Evolutionary conservation across 208 protist species (phyloP), one percentile per base, ranked within the genome.

Genomic region (Porcisia hertigi): DNA sequence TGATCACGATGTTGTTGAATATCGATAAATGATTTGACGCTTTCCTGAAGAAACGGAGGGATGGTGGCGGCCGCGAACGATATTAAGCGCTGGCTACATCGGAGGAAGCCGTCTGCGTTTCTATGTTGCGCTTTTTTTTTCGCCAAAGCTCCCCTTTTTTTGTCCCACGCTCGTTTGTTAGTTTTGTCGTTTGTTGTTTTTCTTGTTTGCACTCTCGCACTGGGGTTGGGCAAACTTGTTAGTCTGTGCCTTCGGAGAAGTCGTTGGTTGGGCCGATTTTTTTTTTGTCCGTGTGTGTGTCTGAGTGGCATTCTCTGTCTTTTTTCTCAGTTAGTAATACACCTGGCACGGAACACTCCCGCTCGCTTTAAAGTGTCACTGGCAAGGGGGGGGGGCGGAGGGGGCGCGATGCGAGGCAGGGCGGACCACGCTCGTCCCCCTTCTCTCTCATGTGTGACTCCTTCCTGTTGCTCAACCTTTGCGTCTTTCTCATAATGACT

Each of bases 1-100:
- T 93, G 62, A 95, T 95, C 39, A 92, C 88, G 25, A 86, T 88
- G 49, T 52, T 91, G 63, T 66, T 93, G 60, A 71, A 65, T 7
- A 63, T 82, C 1, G 62, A 78, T 18, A 69, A 53, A 41, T 78
- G 18, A 74, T 25, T 11, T 45, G 69, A 43, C 14, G 45, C 16
- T 11, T 25, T 47, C 65, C 34, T 49, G 39, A 47, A 49, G 12
- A 67, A 67, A 18, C 20, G 62, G 20, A 49, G 36, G 41, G 62
- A 30, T 30, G 47, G 62, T 45, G 47, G 41, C 34, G 23, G 8
- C 23, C 16, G 41, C 41, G 23, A 4, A 16, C 23, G 9, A 67
- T 52, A 49, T 16, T 18, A n/a, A 20, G 62, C 41, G 6, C 45
- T 23, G 18, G 41, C 20, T 16, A 52, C 23, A 25, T 45, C 20